These are phyloP conservation scores for Curvularia sp. DNA, from an alignment of 2,329 filamentous ascomycete genomes.

Conservation along the genomic window DNA sequence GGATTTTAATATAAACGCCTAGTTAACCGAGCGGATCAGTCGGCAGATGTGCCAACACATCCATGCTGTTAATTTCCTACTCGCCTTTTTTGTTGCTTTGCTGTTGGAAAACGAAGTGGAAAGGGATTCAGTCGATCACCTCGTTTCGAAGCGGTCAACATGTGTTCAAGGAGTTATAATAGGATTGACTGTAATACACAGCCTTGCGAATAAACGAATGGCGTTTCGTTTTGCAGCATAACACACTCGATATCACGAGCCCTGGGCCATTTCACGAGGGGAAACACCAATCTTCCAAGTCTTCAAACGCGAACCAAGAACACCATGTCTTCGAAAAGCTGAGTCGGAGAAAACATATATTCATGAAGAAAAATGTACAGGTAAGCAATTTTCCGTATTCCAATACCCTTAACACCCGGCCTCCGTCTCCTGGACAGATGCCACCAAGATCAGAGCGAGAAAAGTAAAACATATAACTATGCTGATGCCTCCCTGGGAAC, in stretches of 20 bases:
- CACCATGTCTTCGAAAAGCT: too few relatives aligned
- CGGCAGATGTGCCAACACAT: not conserved
- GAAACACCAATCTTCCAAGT: too few relatives aligned
- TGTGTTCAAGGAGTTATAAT: not conserved
- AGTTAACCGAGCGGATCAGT: not conserved
- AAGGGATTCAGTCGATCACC: not conserved
- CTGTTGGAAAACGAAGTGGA: not conserved
- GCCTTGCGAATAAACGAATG: not conserved
- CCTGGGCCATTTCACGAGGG: not conserved
- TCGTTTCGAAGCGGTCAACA: not conserved
- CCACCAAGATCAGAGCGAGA: not conserved
- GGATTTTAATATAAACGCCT: not conserved
- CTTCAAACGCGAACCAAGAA: not conserved
- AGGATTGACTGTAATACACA: not conserved
- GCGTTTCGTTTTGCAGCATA: not conserved
- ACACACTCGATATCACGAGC: not conserved
- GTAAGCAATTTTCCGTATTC: not conserved
- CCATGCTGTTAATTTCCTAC: not conserved
- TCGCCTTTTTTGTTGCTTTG: not conserved
- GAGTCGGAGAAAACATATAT: not conserved
- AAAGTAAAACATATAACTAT: not conserved
- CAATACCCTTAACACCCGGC: not conserved
- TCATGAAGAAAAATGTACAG: not conserved
- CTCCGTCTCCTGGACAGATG: not conserved
- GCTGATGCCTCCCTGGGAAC: conserved; percentile 11